Percentiles rank a stretch among this genome's conserved stretches.
These are phyloP conservation scores for Mycena alexandri DNA, from an alignment of 768 basidiomycete genomes.

Conservation along the genomic window DNA sequence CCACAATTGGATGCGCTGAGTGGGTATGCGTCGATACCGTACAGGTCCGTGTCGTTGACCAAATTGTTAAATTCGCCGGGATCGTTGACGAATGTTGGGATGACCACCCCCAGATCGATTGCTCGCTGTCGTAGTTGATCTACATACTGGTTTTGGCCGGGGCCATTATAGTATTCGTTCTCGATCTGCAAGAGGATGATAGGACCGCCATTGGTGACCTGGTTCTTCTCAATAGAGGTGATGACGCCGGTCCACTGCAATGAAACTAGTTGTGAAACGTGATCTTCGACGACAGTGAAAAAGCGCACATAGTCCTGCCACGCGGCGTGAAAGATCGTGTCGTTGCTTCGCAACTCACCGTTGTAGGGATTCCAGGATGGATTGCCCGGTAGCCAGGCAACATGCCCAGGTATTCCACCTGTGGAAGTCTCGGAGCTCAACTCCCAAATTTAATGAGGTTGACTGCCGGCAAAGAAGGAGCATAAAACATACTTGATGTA, in stretches of 20 bases:
- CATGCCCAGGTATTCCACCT: conserved; percentile 51
- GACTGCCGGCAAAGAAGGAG: neutral
- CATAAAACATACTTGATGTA: conserved; percentile 28
- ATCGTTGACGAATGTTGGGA: conserved; percentile 71
- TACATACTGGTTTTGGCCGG: conserved; percentile 57
- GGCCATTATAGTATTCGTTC: conserved; percentile 65
- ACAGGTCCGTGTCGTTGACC: conserved; percentile 65
- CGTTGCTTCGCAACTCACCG: conserved; percentile 62
- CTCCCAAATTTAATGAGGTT: neutral
- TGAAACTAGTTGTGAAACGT: neutral
- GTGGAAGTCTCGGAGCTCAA: conserved; percentile 70
- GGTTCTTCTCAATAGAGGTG: conserved; percentile 55
- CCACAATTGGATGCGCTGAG: conserved; percentile 59
- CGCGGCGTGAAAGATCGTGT: conserved; percentile 60
- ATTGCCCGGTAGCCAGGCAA: conserved; percentile 29
- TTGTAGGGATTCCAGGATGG: conserved; percentile 33
- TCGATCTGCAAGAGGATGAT: conserved; percentile 55
- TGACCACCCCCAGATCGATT: conserved; percentile 54
- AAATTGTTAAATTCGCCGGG: conserved; percentile 54
- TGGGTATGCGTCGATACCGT: conserved; percentile 67
- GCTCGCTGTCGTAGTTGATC: conserved; percentile 55
- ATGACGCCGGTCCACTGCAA: conserved; percentile 58
- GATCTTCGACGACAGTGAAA: neutral
- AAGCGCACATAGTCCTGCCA: conserved; percentile 61
- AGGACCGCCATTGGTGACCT: conserved; percentile 67